Conservation (phyloP, 257 asterid genomes). For the Echites panduratus region DNA sequence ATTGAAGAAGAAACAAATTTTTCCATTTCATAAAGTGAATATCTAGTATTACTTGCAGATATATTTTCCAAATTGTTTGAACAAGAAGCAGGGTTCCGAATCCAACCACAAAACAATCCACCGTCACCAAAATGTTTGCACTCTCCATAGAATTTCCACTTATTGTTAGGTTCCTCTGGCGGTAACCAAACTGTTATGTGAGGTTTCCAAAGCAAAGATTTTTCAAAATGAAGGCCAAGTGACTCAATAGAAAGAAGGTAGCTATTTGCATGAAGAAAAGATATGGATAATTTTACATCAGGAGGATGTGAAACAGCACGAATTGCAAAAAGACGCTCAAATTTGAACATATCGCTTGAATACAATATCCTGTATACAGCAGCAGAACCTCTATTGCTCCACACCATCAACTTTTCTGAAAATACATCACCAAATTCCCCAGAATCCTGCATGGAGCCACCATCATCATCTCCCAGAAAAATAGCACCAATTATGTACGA, state of each 20-base stretch:
- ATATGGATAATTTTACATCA: slow-evolving; percentile 36
- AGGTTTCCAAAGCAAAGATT: slow-evolving; percentile 71
- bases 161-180: slow-evolving; percentile 39
- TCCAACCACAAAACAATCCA: slow-evolving; percentile 48
- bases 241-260: slow-evolving; percentile 64
- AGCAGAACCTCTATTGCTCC: slow-evolving; percentile 74
- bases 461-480: slow-evolving; percentile 44
- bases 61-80: slow-evolving; percentile 16
- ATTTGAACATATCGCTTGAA: slow-evolving; percentile 38
- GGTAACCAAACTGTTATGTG: slow-evolving; percentile 61
- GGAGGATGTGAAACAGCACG: slow-evolving; percentile 45
- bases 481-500: slow-evolving; percentile 53
- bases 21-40: slow-evolving; percentile 30
- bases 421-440: slow-evolving; percentile 31
- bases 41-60: slow-evolving; percentile 19
- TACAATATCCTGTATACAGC: slow-evolving; percentile 58
- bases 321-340: slow-evolving; percentile 43
- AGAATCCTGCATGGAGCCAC: slow-evolving; percentile 14
- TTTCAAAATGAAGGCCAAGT: slow-evolving; percentile 44
- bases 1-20: slow-evolving; percentile 77
- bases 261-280: slow-evolving; percentile 44
- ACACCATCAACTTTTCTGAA: slow-evolving; percentile 52
- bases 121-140: slow-evolving; percentile 50
- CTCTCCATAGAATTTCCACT: slow-evolving; percentile 30
- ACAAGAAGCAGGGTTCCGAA: slow-evolving; percentile 25